Conservation (phyloP, 202 grass and related monocot species). For the Zoysia matrella region DNA sequence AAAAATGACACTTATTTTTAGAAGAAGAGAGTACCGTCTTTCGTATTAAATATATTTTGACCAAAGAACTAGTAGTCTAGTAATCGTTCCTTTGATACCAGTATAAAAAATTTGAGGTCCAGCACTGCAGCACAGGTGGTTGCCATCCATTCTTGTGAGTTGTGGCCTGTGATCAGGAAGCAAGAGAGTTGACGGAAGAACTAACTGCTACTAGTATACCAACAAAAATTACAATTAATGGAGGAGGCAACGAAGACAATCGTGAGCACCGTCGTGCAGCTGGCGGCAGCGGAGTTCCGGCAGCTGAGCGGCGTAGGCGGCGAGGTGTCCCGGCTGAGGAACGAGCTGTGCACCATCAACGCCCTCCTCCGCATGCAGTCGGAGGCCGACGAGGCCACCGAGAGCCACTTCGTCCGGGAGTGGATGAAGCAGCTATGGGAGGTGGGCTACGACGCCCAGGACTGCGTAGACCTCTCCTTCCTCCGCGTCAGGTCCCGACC, state of each 20-base stretch:
- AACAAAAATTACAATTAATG: background rate
- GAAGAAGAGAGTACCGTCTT: too few species aligned
- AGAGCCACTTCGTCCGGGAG: background rate
- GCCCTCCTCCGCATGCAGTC: slow-evolving; percentile 13
- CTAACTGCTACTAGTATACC: too few species aligned
- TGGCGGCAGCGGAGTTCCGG: background rate
- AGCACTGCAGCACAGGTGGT: too few species aligned
- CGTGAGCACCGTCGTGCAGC: background rate
- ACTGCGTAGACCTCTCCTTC: background rate
- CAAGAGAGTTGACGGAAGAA: too few species aligned
- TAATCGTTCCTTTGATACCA: too few species aligned
- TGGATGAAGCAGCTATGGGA: slow-evolving; percentile 7
- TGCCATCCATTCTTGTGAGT: too few species aligned
- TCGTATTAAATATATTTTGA: too few species aligned
- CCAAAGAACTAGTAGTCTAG: too few species aligned
- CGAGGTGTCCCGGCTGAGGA: background rate
- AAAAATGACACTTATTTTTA: background rate
- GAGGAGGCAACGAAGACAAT: background rate
- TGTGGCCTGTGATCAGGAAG: too few species aligned
- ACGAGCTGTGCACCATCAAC: slow-evolving; percentile 19
- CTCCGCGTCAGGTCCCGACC: background rate
- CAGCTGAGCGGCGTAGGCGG: background rate
- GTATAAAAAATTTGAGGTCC: too few species aligned
- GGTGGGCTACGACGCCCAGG: background rate
- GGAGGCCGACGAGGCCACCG: background rate